Conservation (phyloP, 176 grass and related monocot genomes). For the Chloris gayana region DNA sequence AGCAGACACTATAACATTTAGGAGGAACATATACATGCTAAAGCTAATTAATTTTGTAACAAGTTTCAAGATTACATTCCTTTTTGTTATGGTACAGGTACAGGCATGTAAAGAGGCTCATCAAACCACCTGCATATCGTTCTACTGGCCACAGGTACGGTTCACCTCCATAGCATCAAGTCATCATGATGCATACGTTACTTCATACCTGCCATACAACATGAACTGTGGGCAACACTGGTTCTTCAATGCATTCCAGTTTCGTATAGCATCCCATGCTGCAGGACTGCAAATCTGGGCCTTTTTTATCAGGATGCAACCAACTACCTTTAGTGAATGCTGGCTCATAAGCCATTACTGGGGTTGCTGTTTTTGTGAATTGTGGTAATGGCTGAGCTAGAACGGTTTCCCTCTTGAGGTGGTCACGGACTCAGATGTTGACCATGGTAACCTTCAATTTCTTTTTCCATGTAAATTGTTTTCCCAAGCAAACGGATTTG, state of each 20-base stretch:
- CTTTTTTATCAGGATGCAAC: slow-evolving; percentile 39
- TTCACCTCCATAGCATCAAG: slow-evolving; percentile 6
- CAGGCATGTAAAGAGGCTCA: background rate
- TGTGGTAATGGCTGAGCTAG: slow-evolving; percentile 38
- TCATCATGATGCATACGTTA: slow-evolving; percentile 36
- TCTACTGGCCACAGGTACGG: background rate
- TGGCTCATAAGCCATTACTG: slow-evolving; percentile 43
- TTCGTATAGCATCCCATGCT: slow-evolving; percentile 51
- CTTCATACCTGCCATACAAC: slow-evolving; percentile 24
- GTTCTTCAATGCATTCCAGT: slow-evolving; percentile 50
- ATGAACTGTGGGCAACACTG: slow-evolving; percentile 28
- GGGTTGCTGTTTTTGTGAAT: slow-evolving; percentile 44
- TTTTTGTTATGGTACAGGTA: background rate
- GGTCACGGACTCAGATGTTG: slow-evolving; percentile 39
- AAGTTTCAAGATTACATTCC: background rate
- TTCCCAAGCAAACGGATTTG: background rate
- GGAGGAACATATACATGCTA: background rate
- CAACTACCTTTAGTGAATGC: slow-evolving; percentile 43
- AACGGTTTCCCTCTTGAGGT: slow-evolving; percentile 51
- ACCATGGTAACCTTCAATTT: slow-evolving; percentile 24
- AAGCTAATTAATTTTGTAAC: background rate
- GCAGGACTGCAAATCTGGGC: slow-evolving; percentile 35
- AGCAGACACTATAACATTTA: background rate
- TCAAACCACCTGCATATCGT: slow-evolving; percentile 1
- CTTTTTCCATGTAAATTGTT: background rate